These are phyloP conservation scores for Polytrichum formosum DNA, from an alignment of 225 moss, liverwort and hornwort species.

Conservation along the genomic window DNA sequence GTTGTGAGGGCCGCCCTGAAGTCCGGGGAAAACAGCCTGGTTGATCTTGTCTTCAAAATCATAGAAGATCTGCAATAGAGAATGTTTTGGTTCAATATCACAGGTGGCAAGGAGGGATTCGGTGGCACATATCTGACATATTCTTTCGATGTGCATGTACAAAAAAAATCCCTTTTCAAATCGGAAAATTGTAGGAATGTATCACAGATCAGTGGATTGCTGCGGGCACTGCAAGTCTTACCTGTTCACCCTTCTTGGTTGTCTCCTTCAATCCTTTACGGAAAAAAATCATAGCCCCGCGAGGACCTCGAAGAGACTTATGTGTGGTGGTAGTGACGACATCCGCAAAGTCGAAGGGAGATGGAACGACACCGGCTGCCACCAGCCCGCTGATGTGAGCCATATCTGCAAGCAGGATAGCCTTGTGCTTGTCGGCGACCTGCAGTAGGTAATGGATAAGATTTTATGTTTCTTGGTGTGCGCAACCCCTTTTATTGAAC, in stretches of 20 bases:
- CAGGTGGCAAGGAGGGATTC: background rate
- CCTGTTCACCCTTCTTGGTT: constrained; percentile 85
- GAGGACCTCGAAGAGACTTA: constrained; percentile 90
- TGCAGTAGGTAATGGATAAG: constrained; percentile 14
- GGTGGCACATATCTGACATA: background rate
- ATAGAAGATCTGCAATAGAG: constrained; percentile 59
- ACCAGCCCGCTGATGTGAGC: constrained; percentile 96
- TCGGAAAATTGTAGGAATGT: no score
- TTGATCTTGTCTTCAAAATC: constrained; percentile 97
- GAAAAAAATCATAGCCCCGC: constrained; percentile 96
- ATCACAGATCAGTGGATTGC: no score
- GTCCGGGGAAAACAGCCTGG: constrained; percentile 87
- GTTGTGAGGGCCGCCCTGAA: constrained; percentile 98
- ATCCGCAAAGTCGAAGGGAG: constrained; percentile 91
- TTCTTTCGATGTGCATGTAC: background rate
- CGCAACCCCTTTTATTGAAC: no score
- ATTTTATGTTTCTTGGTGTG: no score
- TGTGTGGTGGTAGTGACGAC: constrained; percentile 94
- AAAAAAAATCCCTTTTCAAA: no score
- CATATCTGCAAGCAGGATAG: constrained; percentile 89
- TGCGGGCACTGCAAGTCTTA: constrained; percentile 5
- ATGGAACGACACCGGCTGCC: constrained; percentile 85
- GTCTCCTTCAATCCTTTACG: constrained; percentile 94
- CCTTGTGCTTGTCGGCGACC: constrained; percentile 92
- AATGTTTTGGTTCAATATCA: background rate